phyloP scores from a whole-genome alignment of 257 asterid genomes.

The Solanum bulbocastanum region DNA sequence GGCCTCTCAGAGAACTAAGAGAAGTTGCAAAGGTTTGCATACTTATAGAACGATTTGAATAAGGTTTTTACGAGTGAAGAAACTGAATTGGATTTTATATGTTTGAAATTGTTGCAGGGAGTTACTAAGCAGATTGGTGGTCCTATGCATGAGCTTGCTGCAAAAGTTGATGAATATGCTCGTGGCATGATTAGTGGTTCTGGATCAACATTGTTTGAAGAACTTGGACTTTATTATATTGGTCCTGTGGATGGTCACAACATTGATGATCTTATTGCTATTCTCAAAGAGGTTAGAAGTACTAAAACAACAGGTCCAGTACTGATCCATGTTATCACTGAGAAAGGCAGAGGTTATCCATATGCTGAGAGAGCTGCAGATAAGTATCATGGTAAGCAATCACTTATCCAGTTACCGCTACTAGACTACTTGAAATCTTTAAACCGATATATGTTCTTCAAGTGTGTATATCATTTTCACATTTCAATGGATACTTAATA shows the following conservation, averaged over 20 bases:
- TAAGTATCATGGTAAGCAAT: constrained; percentile 72
- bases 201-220: constrained; percentile 86
- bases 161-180: constrained; percentile 95
- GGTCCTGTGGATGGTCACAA: constrained; percentile 97
- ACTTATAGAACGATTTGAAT: neutral
- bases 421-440: neutral
- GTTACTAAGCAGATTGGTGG: constrained; percentile 95
- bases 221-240: constrained; percentile 87
- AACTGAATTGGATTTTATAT: neutral
- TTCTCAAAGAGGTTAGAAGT: constrained; percentile 82
- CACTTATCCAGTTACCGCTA: neutral
- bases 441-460: neutral
- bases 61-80: neutral
- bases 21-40: constrained; percentile 83
- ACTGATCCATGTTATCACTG: constrained; percentile 84
- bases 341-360: constrained; percentile 97
- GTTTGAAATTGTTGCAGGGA: constrained; percentile 49
- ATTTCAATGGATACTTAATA: neutral
- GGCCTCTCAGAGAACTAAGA: constrained; percentile 83
- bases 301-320: constrained; percentile 86
- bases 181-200: constrained; percentile 94
- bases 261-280: constrained; percentile 69
- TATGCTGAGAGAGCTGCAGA: constrained; percentile 92
- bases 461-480: neutral
- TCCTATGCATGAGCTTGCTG: constrained; percentile 88